Base-by-base conservation (phyloP, 148 eudicot genomes). In the Cornus suecica region DNA sequence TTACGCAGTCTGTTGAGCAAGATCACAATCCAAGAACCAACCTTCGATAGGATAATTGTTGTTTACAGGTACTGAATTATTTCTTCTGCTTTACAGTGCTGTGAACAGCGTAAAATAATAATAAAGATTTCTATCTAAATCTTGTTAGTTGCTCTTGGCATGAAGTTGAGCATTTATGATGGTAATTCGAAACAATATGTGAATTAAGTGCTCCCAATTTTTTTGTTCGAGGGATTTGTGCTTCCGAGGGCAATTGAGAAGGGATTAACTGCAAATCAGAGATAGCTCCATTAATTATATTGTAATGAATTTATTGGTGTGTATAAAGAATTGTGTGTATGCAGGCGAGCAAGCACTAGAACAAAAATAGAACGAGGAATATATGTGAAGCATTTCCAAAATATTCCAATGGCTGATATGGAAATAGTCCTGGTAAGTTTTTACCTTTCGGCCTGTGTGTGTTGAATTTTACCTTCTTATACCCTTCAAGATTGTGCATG, bases 321-420 rank as follows among this genome's bases (percentile, higher is more conserved):
- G 54, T 42, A 42, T 58, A n/a, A 11, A 42, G n/a, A 5, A 25
- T 74, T 68, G 48, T 65, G 48, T 8, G 18, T 68, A 23, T 79
- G 69, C 86, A 95, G 99, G 84, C 75, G 88, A 80, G 99, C 97
- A 37, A 80, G 89, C 80, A 77, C 87, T n/a, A 72, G 78, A 78
- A 76, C 71, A 61, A 91, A 95, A 75, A 51, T 76, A 27, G 97
- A 95, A 63, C 86, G 97, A 52, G 99, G 99, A 58, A 86, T 95
- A 51, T 86, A 79, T 81, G 92, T 95, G 83, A 95, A 92, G 79
- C 99, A 95, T 88, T 95, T 95, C 83, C 92, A 83, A 83, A 86
- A 91, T 85, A 95, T 95, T 60, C 99, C 99, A 27, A 95, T 95
- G 99, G 99, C 99, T 66, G 99, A 95, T 77, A 79, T 95, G 97